Evolutionary conservation across 257 asterid genomes (phyloP).

Genomic region (Fraxinus pennsylvanica): DNA sequence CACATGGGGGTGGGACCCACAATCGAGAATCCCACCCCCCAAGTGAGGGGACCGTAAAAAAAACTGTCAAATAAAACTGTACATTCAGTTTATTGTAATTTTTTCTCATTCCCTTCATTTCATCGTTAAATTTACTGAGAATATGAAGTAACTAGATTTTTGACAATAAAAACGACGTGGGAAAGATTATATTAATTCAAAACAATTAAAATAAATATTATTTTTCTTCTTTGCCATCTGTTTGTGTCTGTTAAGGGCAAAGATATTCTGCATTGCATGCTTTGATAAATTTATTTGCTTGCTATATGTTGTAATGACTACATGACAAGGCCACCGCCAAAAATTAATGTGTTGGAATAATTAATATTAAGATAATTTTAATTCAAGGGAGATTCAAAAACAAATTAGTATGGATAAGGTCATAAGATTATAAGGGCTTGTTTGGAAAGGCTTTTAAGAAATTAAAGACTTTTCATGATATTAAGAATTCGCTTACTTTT

Average conservation of each 20-base stretch:
- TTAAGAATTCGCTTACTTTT: no score
- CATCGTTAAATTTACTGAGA: neutral
- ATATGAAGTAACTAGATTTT: neutral
- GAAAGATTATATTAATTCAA: neutral
- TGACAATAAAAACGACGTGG: neutral
- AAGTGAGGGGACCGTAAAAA: no score
- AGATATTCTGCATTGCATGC: neutral
- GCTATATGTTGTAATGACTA: neutral
- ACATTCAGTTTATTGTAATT: no score
- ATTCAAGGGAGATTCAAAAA: neutral
- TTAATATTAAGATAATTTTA: neutral
- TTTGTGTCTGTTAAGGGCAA: neutral
- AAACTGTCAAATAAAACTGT: no score
- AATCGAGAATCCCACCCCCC: no score
- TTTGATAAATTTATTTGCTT: neutral
- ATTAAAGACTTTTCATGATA: no score
- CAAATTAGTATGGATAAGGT: neutral
- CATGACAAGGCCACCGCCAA: neutral
- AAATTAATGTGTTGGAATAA: neutral
- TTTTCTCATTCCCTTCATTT: neutral
- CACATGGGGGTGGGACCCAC: no score
- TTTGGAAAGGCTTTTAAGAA: no score
- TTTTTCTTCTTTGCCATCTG: neutral
- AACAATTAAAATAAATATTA: neutral
- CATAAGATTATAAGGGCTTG: no score